phyloP scores from a whole-genome alignment of 1,284 basidiomycete genomes.

The Volvariella volvacea region DNA sequence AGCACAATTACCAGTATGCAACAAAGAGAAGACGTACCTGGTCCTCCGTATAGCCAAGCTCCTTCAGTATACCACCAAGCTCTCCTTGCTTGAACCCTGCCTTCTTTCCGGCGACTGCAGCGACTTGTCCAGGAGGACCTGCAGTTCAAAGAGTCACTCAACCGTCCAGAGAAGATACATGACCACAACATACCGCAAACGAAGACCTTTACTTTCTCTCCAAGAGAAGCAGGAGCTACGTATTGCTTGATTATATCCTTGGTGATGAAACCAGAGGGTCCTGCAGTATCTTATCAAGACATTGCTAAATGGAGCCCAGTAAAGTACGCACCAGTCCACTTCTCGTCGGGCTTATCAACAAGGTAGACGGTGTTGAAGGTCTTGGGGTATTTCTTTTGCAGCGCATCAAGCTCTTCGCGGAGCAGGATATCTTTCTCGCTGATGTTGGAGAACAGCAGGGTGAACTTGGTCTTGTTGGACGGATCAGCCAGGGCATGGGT shows the following conservation, averaged over 20 bases:
- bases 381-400: constrained; percentile 66
- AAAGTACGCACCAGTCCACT: constrained; percentile 60
- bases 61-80: constrained; percentile 77
- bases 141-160: constrained; percentile 3
- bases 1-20: constrained; percentile 1
- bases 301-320: background rate
- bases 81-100: constrained; percentile 79
- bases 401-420: constrained; percentile 72
- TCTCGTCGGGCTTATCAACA: constrained; percentile 69
- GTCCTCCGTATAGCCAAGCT: constrained; percentile 80
- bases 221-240: constrained; percentile 61
- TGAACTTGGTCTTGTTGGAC: constrained; percentile 92
- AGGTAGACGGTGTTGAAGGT: constrained; percentile 82
- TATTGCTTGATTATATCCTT: constrained; percentile 68
- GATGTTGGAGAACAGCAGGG: constrained; percentile 87
- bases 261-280: constrained; percentile 67
- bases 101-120: constrained; percentile 74
- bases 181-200: constrained; percentile 61
- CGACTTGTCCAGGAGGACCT: constrained; percentile 86
- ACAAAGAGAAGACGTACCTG: constrained; percentile 45
- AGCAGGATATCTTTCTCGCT: constrained; percentile 90
- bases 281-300: constrained; percentile 22
- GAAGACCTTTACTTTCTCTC: constrained; percentile 84
- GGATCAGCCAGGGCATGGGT: constrained; percentile 66
- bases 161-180: constrained; percentile 1